phyloP scores from a whole-genome alignment of 2,329 filamentous ascomycete species.

The Colletotrichum scovillei region DNA sequence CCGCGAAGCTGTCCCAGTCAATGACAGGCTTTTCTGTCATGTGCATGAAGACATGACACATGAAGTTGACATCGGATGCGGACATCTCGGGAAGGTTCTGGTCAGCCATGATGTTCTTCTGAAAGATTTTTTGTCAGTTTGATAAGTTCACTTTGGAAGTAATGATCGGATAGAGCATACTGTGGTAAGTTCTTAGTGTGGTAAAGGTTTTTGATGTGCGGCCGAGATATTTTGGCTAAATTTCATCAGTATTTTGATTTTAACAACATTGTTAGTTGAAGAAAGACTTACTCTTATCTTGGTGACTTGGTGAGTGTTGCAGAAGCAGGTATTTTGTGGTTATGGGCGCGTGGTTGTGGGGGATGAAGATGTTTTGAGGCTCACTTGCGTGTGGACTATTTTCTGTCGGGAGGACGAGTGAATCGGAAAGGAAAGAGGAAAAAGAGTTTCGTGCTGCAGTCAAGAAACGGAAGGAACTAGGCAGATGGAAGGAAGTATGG shows the following conservation, averaged over 20 bases:
- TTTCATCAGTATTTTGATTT: background rate
- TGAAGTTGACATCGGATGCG: conserved; percentile 55
- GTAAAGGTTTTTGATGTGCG: background rate
- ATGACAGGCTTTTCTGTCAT: conserved; percentile 55
- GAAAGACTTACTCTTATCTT: background rate
- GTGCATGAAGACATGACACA: conserved; percentile 57
- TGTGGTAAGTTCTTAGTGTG: background rate
- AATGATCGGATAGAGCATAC: background rate
- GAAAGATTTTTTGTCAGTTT: background rate
- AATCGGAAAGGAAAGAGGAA: background rate
- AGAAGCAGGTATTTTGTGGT: background rate
- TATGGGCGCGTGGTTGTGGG: background rate
- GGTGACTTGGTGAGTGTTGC: background rate
- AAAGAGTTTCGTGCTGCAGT: too few species aligned
- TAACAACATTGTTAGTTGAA: accelerated
- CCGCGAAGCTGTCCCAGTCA: conserved; percentile 60
- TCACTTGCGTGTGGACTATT: background rate
- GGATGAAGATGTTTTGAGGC: background rate
- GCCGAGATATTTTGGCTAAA: accelerated
- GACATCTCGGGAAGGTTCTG: conserved; percentile 46
- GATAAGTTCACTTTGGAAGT: background rate
- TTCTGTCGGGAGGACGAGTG: background rate
- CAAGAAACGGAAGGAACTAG: too few species aligned
- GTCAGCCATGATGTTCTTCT: conserved; percentile 43
- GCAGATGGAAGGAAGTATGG: background rate